Evolutionary conservation across 2,329 filamentous ascomycete species (phyloP).

Genomic region (Colletotrichum tanaceti): DNA sequence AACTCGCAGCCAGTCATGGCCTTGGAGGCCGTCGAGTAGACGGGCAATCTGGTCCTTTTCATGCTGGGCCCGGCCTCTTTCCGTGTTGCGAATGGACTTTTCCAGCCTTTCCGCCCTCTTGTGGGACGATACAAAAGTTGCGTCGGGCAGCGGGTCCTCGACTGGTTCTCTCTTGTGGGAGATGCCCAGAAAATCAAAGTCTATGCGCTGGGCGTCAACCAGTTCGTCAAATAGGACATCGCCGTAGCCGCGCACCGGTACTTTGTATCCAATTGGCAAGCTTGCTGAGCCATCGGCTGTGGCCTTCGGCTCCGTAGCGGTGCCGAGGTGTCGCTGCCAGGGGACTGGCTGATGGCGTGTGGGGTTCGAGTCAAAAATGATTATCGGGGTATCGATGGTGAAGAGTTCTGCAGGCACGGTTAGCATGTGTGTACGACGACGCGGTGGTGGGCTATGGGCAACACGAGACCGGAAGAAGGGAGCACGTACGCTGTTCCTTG

Average conservation of each 20-base stretch:
- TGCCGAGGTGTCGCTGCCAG: constrained; percentile 28
- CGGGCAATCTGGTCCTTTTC: constrained; percentile 74
- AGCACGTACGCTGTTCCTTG: constrained; percentile 77
- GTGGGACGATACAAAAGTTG: constrained; percentile 65
- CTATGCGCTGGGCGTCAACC: constrained; percentile 66
- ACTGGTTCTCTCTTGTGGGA: constrained; percentile 57
- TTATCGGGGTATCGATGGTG: constrained; percentile 77
- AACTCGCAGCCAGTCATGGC: constrained; percentile 90
- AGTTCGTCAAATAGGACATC: constrained; percentile 68
- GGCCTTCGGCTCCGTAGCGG: not conserved
- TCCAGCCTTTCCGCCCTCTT: constrained; percentile 70
- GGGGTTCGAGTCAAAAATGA: constrained; percentile 70
- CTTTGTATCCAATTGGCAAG: constrained; percentile 42
- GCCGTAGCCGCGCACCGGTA: constrained; percentile 63
- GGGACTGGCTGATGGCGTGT: constrained; percentile 38
- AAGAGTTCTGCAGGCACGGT: constrained; percentile 71
- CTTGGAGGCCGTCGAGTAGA: constrained; percentile 83
- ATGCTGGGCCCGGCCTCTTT: constrained; percentile 74
- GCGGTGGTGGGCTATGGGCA: not conserved
- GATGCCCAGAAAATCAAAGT: constrained; percentile 65
- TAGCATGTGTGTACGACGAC: constrained; percentile 12
- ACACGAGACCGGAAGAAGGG: not conserved
- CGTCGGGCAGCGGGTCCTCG: constrained; percentile 68
- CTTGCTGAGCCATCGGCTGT: constrained; percentile 10
- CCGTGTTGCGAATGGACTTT: constrained; percentile 71